A percentile compares a stretch with the other conserved stretches of the same genome.
phyloP scores from a whole-genome alignment of 2,329 filamentous ascomycete genomes.

The Pseudocercospora fijiensis region DNA sequence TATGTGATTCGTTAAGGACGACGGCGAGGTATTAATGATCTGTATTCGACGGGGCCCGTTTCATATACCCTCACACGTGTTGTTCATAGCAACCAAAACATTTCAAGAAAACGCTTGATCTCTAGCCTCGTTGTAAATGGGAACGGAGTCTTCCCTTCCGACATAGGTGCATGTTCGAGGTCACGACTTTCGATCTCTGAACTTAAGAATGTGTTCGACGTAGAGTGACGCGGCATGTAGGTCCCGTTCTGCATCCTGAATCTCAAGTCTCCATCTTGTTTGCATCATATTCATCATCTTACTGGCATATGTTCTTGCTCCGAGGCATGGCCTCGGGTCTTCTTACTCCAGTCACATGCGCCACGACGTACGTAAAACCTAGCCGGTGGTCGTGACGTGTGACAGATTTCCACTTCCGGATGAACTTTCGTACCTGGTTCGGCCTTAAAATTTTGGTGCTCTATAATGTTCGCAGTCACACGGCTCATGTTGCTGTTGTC shows the following conservation, averaged over 20 bases:
- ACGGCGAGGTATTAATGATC: too few species aligned
- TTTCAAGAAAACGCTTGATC: neutral
- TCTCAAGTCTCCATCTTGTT: neutral
- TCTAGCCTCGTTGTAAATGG: neutral
- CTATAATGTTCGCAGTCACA: neutral
- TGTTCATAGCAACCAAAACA: neutral
- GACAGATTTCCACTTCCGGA: neutral
- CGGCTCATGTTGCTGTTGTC: neutral
- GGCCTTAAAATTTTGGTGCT: neutral
- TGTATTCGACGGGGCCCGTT: too few species aligned
- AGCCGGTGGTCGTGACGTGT: neutral
- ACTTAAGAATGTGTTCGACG: neutral
- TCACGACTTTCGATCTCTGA: neutral
- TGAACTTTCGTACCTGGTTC: neutral
- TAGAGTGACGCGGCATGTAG: neutral
- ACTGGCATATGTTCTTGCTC: neutral
- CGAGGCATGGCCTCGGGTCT: neutral
- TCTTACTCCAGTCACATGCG: neutral
- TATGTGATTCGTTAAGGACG: too few species aligned
- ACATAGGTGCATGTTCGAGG: neutral
- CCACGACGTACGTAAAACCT: neutral
- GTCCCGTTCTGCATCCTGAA: neutral
- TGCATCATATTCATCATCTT: neutral
- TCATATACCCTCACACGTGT: neutral
- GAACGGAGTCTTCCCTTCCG: neutral